These are phyloP conservation scores for Starmerella apis DNA, from an alignment of 805 yeast species.

Conservation along the genomic window DNA sequence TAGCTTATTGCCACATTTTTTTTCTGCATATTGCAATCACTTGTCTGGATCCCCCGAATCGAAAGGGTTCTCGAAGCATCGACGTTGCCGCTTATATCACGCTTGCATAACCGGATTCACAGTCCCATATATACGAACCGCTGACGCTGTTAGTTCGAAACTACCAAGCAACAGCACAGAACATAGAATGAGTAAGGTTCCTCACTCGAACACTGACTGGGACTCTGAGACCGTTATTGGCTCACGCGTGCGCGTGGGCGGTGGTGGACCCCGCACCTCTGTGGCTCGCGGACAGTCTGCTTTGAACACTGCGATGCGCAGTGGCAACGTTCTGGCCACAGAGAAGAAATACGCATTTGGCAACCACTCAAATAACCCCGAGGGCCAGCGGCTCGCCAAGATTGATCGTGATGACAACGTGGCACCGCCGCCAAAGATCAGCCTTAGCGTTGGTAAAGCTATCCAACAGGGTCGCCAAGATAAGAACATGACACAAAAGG, in stretches of 20 bases:
- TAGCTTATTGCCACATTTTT: no score
- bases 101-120: conserved; percentile 3
- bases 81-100: conserved; percentile 8
- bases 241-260: conserved; percentile 71
- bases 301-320: conserved; percentile 87
- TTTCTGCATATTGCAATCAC: no score
- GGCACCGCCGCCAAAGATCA: conserved; percentile 83
- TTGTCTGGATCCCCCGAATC: no score
- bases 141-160: background rate
- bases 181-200: conserved; percentile 23
- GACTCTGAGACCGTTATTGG: conserved; percentile 85
- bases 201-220: conserved; percentile 53
- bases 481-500: conserved; percentile 86
- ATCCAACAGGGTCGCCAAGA: conserved; percentile 79
- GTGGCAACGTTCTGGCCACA: conserved; percentile 77
- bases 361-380: conserved; percentile 55
- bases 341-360: conserved; percentile 81
- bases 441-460: conserved; percentile 73
- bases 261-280: conserved; percentile 70
- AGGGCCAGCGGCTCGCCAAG: conserved; percentile 90
- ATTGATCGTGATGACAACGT: conserved; percentile 90
- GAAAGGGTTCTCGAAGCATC: conserved; percentile 17
- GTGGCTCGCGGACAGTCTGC: conserved; percentile 72
- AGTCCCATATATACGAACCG: conserved; percentile 1
- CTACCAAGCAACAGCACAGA: background rate